A percentile compares a stretch with the other conserved stretches of the same genome.
These are phyloP conservation scores for Ophiostoma triangulosporum DNA, from an alignment of 2,329 filamentous ascomycete species.

Conservation along the genomic window DNA sequence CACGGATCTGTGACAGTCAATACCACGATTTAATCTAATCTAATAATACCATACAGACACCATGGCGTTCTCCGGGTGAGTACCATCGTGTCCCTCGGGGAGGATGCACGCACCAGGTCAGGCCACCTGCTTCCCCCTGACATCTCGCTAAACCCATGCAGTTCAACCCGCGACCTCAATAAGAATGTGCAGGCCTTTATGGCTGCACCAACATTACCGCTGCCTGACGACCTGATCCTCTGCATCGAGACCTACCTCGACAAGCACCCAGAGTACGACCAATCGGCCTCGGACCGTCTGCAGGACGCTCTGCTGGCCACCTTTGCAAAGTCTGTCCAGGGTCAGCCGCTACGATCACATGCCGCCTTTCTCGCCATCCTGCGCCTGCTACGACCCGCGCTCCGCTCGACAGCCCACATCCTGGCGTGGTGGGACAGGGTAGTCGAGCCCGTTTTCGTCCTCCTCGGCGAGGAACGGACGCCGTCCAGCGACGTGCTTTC, in stretches of 20 bases:
- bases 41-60: not conserved
- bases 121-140: no score
- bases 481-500: slow-evolving; percentile 51
- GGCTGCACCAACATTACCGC: slow-evolving; percentile 39
- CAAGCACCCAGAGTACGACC: slow-evolving; percentile 54
- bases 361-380: slow-evolving; percentile 58
- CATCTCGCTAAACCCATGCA: slow-evolving; percentile 18
- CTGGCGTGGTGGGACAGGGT: slow-evolving; percentile 60
- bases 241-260: slow-evolving; percentile 55
- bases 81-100: no score
- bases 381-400: slow-evolving; percentile 46
- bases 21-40: no score
- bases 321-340: slow-evolving; percentile 50
- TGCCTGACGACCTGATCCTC: slow-evolving; percentile 50
- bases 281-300: slow-evolving; percentile 53
- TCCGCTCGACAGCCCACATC: slow-evolving; percentile 49
- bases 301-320: slow-evolving; percentile 58
- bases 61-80: slow-evolving; percentile 6
- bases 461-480: slow-evolving; percentile 46
- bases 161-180: slow-evolving; percentile 46
- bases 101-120: no score
- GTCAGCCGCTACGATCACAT: slow-evolving; percentile 36
- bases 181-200: slow-evolving; percentile 42
- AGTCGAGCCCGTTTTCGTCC: slow-evolving; percentile 38
- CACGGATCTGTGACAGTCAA: no score